phyloP scores from a whole-genome alignment of 352 stramenopile genomes.

The Phytophthora pluvialis region DNA sequence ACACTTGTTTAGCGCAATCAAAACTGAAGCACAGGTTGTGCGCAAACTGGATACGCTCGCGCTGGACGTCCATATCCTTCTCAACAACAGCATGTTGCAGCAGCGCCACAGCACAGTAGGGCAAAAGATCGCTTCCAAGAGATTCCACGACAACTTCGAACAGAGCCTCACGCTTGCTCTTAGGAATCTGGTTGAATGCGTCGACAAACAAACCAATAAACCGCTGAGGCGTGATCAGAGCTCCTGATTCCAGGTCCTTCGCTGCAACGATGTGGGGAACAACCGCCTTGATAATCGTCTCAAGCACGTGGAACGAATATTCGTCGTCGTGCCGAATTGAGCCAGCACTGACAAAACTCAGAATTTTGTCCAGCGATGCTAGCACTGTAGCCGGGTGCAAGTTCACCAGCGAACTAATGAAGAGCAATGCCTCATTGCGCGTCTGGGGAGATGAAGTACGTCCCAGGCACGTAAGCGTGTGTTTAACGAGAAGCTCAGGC shows the following conservation, averaged over 20 bases:
- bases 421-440: conserved; percentile 82
- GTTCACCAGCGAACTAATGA: conserved; percentile 81
- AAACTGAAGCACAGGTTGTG: conserved; percentile 72
- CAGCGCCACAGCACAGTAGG: conserved; percentile 64
- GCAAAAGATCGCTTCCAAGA: conserved; percentile 56
- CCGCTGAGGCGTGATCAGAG: conserved; percentile 66
- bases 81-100: conserved; percentile 46
- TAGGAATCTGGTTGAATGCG: conserved; percentile 72
- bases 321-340: conserved; percentile 81
- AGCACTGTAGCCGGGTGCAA: conserved; percentile 78
- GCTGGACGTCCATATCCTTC: conserved; percentile 49
- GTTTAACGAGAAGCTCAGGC: conserved; percentile 77
- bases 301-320: conserved; percentile 89
- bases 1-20: conserved; percentile 63
- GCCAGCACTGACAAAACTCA: conserved; percentile 64
- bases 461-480: conserved; percentile 72
- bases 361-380: conserved; percentile 77
- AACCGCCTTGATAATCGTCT: conserved; percentile 83
- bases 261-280: conserved; percentile 74
- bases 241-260: conserved; percentile 15
- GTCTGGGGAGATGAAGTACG: conserved; percentile 77
- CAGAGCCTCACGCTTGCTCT: conserved; percentile 57
- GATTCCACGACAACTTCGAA: conserved; percentile 72
- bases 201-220: conserved; percentile 84
- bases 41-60: conserved; percentile 59